Percentiles rank a stretch among this genome's conserved stretches.
Conservation (phyloP, 2,329 filamentous ascomycete species). For the Ophiostoma perfectum region DNA sequence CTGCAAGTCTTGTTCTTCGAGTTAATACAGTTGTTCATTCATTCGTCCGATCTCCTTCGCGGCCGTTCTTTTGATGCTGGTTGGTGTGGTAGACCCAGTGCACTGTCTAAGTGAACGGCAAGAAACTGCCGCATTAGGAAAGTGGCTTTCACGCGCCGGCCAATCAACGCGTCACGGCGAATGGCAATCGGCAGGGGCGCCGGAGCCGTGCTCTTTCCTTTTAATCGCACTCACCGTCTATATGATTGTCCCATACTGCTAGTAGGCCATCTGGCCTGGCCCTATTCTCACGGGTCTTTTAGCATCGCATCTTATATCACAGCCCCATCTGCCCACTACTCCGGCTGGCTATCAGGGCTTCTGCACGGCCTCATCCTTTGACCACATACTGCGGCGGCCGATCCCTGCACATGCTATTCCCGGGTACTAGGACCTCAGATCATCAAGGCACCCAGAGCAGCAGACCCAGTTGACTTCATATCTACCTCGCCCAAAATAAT, state of each 20-base stretch:
- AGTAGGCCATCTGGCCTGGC: no score
- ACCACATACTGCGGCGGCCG: no score
- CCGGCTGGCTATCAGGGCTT: no score
- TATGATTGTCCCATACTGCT: neutral
- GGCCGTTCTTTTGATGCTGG: neutral
- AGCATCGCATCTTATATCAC: no score
- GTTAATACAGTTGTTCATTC: neutral
- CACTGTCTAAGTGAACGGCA: neutral
- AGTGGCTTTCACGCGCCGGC: conserved; percentile 6
- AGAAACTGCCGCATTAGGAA: conserved; percentile 24
- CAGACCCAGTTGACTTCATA: no score
- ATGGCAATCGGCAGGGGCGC: neutral
- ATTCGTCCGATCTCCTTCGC: neutral
- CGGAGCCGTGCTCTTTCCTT: neutral
- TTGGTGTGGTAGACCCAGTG: neutral
- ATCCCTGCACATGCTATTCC: no score
- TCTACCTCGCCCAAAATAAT: no score
- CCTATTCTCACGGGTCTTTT: no score
- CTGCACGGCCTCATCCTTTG: no score
- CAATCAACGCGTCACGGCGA: conserved; percentile 15
- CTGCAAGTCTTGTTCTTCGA: neutral
- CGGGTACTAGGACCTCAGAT: no score
- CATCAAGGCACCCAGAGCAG: no score
- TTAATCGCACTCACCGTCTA: neutral
- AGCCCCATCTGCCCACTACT: no score